Evolutionary conservation across 2,329 filamentous ascomycete genomes (phyloP).

Genomic region (Diaporthe ilicicola): DNA sequence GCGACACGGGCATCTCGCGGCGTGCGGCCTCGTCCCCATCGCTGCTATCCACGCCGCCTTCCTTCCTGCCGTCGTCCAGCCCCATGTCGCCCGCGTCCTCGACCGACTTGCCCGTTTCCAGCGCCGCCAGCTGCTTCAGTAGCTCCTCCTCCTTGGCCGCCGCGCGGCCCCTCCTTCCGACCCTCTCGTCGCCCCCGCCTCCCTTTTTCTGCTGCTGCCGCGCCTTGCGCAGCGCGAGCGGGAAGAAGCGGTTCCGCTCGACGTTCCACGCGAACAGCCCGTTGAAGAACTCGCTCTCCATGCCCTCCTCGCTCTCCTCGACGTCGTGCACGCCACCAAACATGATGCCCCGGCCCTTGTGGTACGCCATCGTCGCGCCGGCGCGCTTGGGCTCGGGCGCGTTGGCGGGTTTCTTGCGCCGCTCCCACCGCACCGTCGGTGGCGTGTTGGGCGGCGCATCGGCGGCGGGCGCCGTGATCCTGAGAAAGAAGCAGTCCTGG

Average conservation of each 20-base stretch:
- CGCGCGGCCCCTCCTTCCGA: slow-evolving; percentile 74
- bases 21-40: slow-evolving; percentile 64
- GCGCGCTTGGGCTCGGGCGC: slow-evolving; percentile 83
- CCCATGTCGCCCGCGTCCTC: slow-evolving; percentile 60
- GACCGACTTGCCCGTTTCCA: slow-evolving; percentile 78
- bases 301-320: slow-evolving; percentile 90
- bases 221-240: slow-evolving; percentile 77
- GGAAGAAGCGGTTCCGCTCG: slow-evolving; percentile 95
- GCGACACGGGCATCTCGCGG: slow-evolving; percentile 71
- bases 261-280: slow-evolving; percentile 92
- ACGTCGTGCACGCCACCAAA: slow-evolving; percentile 97
- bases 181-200: slow-evolving; percentile 57
- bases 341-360: slow-evolving; percentile 90
- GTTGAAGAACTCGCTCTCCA: slow-evolving; percentile 98
- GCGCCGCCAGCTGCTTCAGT: slow-evolving; percentile 82
- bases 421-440: slow-evolving; percentile 88
- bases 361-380: slow-evolving; percentile 91
- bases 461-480: slow-evolving; percentile 75
- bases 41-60: slow-evolving; percentile 51
- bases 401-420: slow-evolving; percentile 91
- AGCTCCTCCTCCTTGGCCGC: slow-evolving; percentile 94
- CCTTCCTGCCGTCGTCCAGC: slow-evolving; percentile 50
- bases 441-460: slow-evolving; percentile 72
- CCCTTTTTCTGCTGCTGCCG: slow-evolving; percentile 66
- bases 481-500: slow-evolving; percentile 93